Percentiles rank a stretch among this genome's conserved stretches.
phyloP scores from a whole-genome alignment of 768 basidiomycete species.

The Termitomyces sp. region DNA sequence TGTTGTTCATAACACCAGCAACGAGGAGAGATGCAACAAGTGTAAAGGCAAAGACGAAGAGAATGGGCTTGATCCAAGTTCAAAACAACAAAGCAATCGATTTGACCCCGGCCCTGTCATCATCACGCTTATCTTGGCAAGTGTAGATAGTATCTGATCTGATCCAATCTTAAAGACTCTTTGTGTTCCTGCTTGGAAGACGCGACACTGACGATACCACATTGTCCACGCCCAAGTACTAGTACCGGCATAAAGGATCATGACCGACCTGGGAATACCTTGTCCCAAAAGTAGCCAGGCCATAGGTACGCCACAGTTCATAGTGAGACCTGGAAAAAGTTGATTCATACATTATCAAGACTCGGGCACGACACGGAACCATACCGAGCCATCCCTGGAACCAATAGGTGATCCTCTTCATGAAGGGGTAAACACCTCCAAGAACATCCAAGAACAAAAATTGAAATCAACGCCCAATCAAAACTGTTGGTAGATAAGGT shows the following conservation, averaged over 20 bases:
- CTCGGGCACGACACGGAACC: not conserved
- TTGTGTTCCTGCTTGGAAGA: not conserved
- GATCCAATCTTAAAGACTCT: not conserved
- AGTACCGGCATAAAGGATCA: constrained; percentile 14
- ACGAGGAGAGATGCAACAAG: constrained; percentile 12
- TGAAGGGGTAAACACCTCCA: constrained; percentile 35
- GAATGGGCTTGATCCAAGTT: constrained; percentile 13
- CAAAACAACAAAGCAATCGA: constrained; percentile 12
- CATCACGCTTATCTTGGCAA: constrained; percentile 57
- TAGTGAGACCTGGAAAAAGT: constrained; percentile 20
- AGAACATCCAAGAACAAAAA: constrained; percentile 17
- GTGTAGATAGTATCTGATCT: constrained; percentile 54
- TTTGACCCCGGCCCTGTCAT: constrained; percentile 29
- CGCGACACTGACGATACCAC: constrained; percentile 14
- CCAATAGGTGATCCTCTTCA: constrained; percentile 39
- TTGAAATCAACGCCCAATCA: constrained; percentile 13
- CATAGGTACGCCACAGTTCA: constrained; percentile 29
- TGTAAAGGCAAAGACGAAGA: constrained; percentile 6
- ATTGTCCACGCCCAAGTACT: constrained; percentile 21
- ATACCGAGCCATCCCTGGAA: constrained; percentile 39
- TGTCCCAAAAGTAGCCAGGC: constrained; percentile 25
- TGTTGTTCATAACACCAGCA: constrained; percentile 13
- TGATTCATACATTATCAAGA: not conserved
- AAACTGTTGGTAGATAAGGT: not conserved
- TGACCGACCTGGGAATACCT: constrained; percentile 9